Evolutionary conservation across 306 rosid genomes (phyloP), one percentile per base, ranked within the genome.

Genomic region (Geum urbanum): DNA sequence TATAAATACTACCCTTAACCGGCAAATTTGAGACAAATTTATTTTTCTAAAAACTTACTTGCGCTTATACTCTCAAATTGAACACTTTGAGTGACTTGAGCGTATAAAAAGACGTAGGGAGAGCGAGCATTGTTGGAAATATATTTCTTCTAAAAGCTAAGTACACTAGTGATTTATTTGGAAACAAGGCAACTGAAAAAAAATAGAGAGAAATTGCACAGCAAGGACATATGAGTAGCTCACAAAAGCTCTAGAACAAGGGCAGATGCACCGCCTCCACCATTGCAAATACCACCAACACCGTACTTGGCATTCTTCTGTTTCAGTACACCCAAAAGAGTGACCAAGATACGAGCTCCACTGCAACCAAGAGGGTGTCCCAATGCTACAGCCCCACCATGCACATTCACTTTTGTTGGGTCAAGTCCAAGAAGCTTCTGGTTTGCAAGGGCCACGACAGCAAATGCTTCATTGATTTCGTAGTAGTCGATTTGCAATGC

Each of bases 281-380:
- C 99, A 11, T 95, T 95, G 86, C 99, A 95, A 67, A 95, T 87
- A 67, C 97, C 99, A 44, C 92, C 96, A 52, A 89, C 96, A 40
- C 99, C 99, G 20, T 89, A 86, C 81, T 91, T 95, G 59, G 95
- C 97, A 56, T 83, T 89, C 80, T 87, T 91, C 75, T 89, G 90
- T 88, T 53, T 91, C 79, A 95, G 81, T 76, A 89, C 99, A 91
- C 97, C 99, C 66, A 95, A 76, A 69, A 95, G 97, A 20, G 99
- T 86, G 81, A 89, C 99, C 79, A 95, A 77, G 79, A 95, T 89
- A 67, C 99, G 97, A 24, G 99, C 99, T 50, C 99, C 99, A 40
- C 99, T 95, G 80, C 99, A 95, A 60, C 99, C 99, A n/a, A 95
- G 91, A 79, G 99, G 99, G 75, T 95, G 99, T 66, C 99, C 99